These are phyloP conservation scores for Kwoniella bestiolae DNA, from an alignment of 768 basidiomycete genomes.

Conservation along the genomic window DNA sequence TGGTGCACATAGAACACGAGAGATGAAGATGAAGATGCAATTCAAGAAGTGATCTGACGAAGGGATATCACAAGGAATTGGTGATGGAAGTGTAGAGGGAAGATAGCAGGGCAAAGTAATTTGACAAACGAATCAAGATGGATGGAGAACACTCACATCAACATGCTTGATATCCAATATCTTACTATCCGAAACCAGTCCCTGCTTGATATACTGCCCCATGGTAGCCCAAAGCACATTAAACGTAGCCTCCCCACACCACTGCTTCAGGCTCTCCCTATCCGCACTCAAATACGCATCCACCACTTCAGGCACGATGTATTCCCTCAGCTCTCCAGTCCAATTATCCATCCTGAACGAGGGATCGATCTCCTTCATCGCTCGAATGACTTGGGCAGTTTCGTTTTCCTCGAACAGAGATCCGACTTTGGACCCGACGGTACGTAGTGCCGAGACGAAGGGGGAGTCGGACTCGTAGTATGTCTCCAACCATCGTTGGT, in stretches of 20 bases:
- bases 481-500: conserved; percentile 59
- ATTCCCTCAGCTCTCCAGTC: conserved; percentile 87
- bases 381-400: conserved; percentile 87
- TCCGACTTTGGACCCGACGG: conserved; percentile 81
- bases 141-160: conserved; percentile 67
- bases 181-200: conserved; percentile 87
- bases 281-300: conserved; percentile 94
- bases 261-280: conserved; percentile 76
- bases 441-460: conserved; percentile 75
- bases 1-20: too few relatives aligned
- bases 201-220: conserved; percentile 88
- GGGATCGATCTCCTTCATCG: conserved; percentile 88
- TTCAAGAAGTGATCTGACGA: too few relatives aligned
- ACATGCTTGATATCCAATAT: conserved; percentile 97
- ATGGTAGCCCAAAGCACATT: conserved; percentile 99
- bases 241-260: conserved; percentile 97
- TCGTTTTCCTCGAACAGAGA: conserved; percentile 93
- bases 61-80: too few relatives aligned
- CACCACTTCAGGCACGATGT: conserved; percentile 96
- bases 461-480: conserved; percentile 95
- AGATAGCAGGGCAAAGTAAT: too few relatives aligned
- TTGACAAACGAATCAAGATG: not conserved
- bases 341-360: conserved; percentile 82
- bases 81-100: too few relatives aligned
- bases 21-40: too few relatives aligned